phyloP scores from a whole-genome alignment of 2,329 filamentous ascomycete species.

The Fusarium oligoseptatum region DNA sequence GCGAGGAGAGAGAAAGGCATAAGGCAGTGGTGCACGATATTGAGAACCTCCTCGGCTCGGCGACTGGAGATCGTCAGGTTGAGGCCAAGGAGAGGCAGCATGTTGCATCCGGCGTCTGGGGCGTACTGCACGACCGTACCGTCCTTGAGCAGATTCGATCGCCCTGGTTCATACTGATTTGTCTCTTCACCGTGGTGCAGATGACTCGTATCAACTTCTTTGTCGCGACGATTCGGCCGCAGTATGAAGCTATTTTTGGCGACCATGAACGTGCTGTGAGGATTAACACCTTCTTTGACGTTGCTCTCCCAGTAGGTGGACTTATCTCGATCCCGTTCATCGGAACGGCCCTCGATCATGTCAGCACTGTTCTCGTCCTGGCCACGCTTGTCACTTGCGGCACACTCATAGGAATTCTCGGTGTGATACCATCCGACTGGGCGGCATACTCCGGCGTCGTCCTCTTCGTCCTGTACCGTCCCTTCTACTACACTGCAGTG shows the following conservation, averaged over 20 bases:
- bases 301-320: conserved; percentile 82
- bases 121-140: conserved; percentile 81
- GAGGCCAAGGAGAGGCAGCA: conserved; percentile 78
- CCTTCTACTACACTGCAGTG: conserved; percentile 91
- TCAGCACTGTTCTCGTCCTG: conserved; percentile 79
- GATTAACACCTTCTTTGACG: conserved; percentile 88
- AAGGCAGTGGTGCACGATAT: conserved; percentile 78
- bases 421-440: conserved; percentile 76
- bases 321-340: conserved; percentile 90
- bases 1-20: conserved; percentile 70
- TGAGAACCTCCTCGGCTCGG: conserved; percentile 77
- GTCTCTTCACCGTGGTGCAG: conserved; percentile 82
- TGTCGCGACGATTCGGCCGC: conserved; percentile 85
- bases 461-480: conserved; percentile 87
- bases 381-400: conserved; percentile 77
- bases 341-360: conserved; percentile 82
- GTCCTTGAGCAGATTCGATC: conserved; percentile 80
- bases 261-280: conserved; percentile 71
- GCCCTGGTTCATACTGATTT: conserved; percentile 88
- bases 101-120: conserved; percentile 83
- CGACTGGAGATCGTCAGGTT: conserved; percentile 71
- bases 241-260: conserved; percentile 82
- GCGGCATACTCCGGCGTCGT: conserved; percentile 81
- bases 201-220: conserved; percentile 93
- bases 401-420: conserved; percentile 81